phyloP scores from a whole-genome alignment of 129 eudicot species.

The Gnaphalium uliginosum region DNA sequence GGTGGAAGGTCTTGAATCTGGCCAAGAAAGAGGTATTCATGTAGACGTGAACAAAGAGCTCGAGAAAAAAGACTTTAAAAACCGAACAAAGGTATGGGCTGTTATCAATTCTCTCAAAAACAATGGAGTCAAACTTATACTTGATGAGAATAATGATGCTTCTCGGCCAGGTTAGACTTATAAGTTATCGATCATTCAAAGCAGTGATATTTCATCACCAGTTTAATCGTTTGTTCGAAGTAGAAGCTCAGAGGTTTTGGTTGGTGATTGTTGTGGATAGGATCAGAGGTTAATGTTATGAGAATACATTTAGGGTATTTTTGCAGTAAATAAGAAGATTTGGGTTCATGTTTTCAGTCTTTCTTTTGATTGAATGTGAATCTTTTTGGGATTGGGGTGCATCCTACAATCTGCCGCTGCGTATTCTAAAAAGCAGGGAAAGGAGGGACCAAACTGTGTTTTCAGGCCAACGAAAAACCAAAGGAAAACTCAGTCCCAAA shows the following conservation, averaged over 20 bases:
- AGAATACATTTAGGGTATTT: too few species aligned
- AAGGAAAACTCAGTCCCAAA: too few species aligned
- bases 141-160: slow-evolving; percentile 44
- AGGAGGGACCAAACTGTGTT: too few species aligned
- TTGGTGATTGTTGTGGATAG: not conserved
- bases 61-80: slow-evolving; percentile 64
- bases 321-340: too few species aligned
- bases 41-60: slow-evolving; percentile 59
- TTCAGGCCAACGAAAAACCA: too few species aligned
- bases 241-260: too few species aligned
- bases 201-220: not conserved
- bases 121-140: slow-evolving; percentile 58
- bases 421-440: too few species aligned
- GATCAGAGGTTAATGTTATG: not conserved
- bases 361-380: too few species aligned
- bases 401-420: too few species aligned
- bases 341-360: too few species aligned
- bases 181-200: not conserved
- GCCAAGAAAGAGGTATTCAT: slow-evolving; percentile 63
- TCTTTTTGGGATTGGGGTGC: too few species aligned
- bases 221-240: not conserved
- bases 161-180: slow-evolving; percentile 27
- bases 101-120: slow-evolving; percentile 52
- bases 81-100: slow-evolving; percentile 60
- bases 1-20: slow-evolving; percentile 63